A percentile compares a stretch with the other conserved stretches of the same genome.
Evolutionary conservation across 2,329 filamentous ascomycete species (phyloP).

Genomic region (Sporothrix pallida): DNA sequence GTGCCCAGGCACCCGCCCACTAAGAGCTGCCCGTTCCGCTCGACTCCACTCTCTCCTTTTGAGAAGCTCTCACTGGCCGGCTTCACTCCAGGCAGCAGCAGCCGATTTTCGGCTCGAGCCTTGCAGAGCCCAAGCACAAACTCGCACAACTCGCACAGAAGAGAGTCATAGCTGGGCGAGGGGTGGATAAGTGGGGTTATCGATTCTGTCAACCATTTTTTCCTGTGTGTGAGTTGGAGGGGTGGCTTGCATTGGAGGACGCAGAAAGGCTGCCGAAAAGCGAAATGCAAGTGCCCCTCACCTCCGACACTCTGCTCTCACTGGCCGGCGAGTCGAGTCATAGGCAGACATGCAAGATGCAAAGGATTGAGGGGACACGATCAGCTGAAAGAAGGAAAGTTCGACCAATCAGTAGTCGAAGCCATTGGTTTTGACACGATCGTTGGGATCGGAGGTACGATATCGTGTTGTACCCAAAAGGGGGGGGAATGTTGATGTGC

Average conservation of each 20-base stretch:
- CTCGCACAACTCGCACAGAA: not conserved
- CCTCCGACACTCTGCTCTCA: too few relatives aligned
- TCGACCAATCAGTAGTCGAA: not conserved
- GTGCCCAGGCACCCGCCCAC: not conserved
- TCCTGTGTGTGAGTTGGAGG: not conserved
- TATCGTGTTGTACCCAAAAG: not conserved
- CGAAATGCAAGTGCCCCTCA: not conserved
- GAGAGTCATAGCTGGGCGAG: too few relatives aligned
- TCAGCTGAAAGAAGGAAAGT: not conserved
- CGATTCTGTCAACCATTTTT: not conserved
- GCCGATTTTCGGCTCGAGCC: conserved; percentile 17
- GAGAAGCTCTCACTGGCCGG: not conserved
- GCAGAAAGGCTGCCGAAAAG: not conserved
- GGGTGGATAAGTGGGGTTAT: not conserved
- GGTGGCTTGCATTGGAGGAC: not conserved
- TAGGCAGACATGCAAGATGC: not conserved
- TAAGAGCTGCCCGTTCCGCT: not conserved
- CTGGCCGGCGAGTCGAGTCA: conserved; percentile 18
- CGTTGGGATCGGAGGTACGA: not conserved
- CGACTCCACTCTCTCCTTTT: not conserved
- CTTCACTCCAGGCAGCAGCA: conserved; percentile 24
- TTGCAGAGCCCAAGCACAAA: not conserved
- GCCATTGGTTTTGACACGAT: not conserved
- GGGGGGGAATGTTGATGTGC: too few relatives aligned
- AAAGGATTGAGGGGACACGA: not conserved